phyloP scores from a whole-genome alignment of 164 flowering plant genomes.

The Litsea cubeba region DNA sequence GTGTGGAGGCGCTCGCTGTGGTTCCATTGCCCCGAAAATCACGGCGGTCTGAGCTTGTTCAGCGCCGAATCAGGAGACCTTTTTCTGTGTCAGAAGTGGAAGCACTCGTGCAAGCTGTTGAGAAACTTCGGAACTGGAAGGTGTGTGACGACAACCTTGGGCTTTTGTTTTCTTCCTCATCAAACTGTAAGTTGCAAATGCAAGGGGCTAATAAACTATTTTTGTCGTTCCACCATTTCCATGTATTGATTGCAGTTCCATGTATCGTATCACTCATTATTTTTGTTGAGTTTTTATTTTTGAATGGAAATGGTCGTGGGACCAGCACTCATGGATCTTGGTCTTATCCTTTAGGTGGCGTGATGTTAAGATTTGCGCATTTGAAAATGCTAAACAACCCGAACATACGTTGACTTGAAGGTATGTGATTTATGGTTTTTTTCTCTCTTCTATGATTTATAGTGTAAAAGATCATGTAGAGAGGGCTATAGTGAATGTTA shows the following conservation, averaged over 20 bases:
- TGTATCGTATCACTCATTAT: not conserved
- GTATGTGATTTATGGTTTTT: constrained; percentile 27
- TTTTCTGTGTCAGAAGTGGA: constrained; percentile 98
- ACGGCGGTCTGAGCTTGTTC: constrained; percentile 62
- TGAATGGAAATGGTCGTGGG: not conserved
- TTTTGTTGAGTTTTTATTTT: not conserved
- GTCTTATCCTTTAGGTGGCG: constrained; percentile 62
- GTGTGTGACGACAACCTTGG: constrained; percentile 28
- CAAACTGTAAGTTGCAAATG: not conserved
- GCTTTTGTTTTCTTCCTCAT: not conserved
- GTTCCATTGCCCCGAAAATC: constrained; percentile 57
- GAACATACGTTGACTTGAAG: constrained; percentile 99
- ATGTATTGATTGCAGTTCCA: not conserved
- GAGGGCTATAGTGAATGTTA: not conserved
- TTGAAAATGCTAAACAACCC: constrained; percentile 89
- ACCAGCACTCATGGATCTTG: not conserved
- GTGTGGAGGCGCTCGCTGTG: constrained; percentile 52
- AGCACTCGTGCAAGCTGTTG: constrained; percentile 96
- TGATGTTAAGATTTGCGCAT: constrained; percentile 79
- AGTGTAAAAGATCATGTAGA: not conserved
- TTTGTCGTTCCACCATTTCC: not conserved
- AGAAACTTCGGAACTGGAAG: constrained; percentile 99
- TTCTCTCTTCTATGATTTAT: not conserved
- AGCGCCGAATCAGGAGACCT: constrained; percentile 92
- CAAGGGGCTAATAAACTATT: not conserved